Percentiles rank a stretch among this genome's conserved stretches.
These are phyloP conservation scores for Vigna mungo DNA, from an alignment of 306 rosid genomes.

Conservation along the genomic window DNA sequence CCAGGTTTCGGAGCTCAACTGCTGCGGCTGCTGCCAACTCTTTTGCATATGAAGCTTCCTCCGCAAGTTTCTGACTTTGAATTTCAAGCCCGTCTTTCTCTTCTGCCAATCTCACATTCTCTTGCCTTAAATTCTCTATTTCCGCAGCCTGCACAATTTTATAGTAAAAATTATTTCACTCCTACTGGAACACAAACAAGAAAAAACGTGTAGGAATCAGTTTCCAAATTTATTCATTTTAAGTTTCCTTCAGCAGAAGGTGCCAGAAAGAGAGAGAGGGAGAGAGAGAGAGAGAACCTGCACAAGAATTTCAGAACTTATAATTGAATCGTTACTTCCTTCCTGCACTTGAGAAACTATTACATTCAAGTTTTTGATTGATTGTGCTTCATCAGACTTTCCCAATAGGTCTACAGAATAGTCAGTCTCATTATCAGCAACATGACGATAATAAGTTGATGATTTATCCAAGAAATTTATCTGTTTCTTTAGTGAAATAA, in stretches of 20 bases:
- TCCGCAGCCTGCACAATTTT: constrained; percentile 63
- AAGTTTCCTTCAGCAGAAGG: constrained; percentile 17
- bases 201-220: constrained; percentile 13
- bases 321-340: constrained; percentile 49
- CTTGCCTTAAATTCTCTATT: constrained; percentile 82
- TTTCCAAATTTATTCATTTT: constrained; percentile 11
- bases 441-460: constrained; percentile 41
- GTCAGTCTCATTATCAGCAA: constrained; percentile 46
- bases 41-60: constrained; percentile 91
- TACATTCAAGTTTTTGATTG: constrained; percentile 66
- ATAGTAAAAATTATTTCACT: constrained; percentile 30
- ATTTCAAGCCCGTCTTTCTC: constrained; percentile 81
- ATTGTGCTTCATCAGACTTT: constrained; percentile 50
- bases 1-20: constrained; percentile 80
- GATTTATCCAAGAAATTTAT: constrained; percentile 56
- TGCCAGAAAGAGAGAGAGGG: not conserved
- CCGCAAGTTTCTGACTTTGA: constrained; percentile 73
- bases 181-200: constrained; percentile 10
- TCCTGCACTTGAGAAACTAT: constrained; percentile 57
- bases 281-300: constrained; percentile 59
- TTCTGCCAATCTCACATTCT: constrained; percentile 69
- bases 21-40: constrained; percentile 94
- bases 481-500: constrained; percentile 69
- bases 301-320: constrained; percentile 57
- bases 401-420: constrained; percentile 45